phyloP scores from a whole-genome alignment of 441 rosid genomes.

The Syzygium malaccense region DNA sequence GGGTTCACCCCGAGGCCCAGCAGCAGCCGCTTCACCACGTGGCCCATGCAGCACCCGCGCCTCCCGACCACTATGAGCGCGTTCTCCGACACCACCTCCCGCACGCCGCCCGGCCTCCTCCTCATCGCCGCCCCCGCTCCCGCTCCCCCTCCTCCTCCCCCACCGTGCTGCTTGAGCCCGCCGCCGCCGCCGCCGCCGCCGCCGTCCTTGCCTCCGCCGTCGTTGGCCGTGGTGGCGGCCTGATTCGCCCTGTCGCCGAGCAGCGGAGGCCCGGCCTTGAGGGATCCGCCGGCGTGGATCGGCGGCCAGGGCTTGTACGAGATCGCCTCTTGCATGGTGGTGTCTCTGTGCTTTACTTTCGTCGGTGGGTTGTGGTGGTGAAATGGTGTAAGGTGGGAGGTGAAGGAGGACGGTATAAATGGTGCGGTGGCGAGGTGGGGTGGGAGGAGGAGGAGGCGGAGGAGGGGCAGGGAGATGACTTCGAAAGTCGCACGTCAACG shows the following conservation, averaged over 20 bases:
- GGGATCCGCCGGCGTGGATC: slow-evolving; percentile 11
- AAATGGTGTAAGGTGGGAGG: neutral
- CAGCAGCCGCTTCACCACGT: slow-evolving; percentile 65
- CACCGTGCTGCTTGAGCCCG: neutral
- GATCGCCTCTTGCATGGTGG: slow-evolving; percentile 70
- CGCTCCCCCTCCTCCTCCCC: neutral
- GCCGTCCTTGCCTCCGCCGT: neutral
- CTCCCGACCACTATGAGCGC: slow-evolving; percentile 71
- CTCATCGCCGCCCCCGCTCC: neutral
- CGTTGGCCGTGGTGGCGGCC: neutral
- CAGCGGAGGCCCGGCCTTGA: slow-evolving; percentile 4
- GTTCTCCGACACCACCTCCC: slow-evolving; percentile 48
- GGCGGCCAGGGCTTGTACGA: slow-evolving; percentile 52
- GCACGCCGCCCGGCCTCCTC: slow-evolving; percentile 11
- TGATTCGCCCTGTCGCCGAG: neutral
- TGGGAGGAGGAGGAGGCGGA: neutral
- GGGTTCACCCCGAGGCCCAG: slow-evolving; percentile 81
- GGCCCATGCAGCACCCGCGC: slow-evolving; percentile 86
- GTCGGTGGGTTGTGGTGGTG: neutral
- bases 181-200: neutral
- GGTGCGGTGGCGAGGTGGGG: neutral
- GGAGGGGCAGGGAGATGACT: neutral
- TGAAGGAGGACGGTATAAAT: neutral
- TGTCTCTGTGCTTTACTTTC: neutral
- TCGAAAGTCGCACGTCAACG: slow-evolving; percentile 30